Conservation (phyloP, 192 early-diverging fungal species). For the Spizellomyces punctatus region DNA sequence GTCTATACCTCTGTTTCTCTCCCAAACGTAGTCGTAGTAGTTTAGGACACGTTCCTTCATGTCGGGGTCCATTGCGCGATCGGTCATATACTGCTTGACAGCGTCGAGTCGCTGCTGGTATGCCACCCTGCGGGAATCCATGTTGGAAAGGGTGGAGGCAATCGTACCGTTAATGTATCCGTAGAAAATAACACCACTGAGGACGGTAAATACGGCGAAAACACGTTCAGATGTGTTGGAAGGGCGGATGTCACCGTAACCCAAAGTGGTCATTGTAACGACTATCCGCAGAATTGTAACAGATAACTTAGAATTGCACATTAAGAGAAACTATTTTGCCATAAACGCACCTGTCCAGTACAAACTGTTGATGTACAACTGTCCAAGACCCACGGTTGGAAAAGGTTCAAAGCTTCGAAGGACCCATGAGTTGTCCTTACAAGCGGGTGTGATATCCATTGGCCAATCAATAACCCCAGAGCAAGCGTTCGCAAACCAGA, state of each 20-base stretch:
- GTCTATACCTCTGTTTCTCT: slow-evolving; percentile 57
- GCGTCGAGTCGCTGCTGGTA: slow-evolving; percentile 57
- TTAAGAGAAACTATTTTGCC: background rate
- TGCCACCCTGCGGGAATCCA: slow-evolving; percentile 54
- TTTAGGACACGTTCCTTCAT: slow-evolving; percentile 56
- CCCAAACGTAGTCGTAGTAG: slow-evolving; percentile 62
- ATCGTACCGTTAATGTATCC: slow-evolving; percentile 59
- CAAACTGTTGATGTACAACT: slow-evolving; percentile 40
- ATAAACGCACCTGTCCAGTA: slow-evolving; percentile 50
- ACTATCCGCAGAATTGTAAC: slow-evolving; percentile 24
- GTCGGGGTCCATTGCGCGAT: slow-evolving; percentile 53
- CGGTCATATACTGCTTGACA: slow-evolving; percentile 55
- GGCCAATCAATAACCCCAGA: slow-evolving; percentile 29
- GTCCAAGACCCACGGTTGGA: slow-evolving; percentile 15
- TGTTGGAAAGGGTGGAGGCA: slow-evolving; percentile 57
- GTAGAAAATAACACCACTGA: slow-evolving; percentile 51
- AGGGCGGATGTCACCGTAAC: slow-evolving; percentile 55
- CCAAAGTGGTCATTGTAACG: slow-evolving; percentile 54
- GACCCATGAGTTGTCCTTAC: slow-evolving; percentile 43
- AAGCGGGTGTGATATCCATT: slow-evolving; percentile 15
- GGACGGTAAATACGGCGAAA: slow-evolving; percentile 45
- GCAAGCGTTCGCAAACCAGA: slow-evolving; percentile 52
- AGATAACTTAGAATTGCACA: slow-evolving; percentile 3
- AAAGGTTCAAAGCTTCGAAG: background rate
- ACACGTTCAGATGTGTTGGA: slow-evolving; percentile 49